Conservation (phyloP, 1,284 basidiomycete genomes). For the Singerocomus inundabilis region DNA sequence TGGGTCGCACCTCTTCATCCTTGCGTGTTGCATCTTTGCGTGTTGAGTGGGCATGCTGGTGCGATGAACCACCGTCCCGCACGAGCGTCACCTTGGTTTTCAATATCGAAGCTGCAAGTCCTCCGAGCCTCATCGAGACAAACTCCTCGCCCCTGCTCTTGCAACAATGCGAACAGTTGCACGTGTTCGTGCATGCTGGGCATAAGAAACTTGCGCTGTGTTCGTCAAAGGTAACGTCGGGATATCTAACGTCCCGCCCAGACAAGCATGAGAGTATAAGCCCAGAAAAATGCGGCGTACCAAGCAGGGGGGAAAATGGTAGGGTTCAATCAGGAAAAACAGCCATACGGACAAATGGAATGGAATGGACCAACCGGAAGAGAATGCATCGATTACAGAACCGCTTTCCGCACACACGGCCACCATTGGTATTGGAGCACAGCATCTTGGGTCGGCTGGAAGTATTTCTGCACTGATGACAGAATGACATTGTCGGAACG, state of each 20-base stretch:
- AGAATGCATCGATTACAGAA: constrained; percentile 32
- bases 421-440: constrained; percentile 23
- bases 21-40: background rate
- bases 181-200: constrained; percentile 31
- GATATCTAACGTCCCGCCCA: constrained; percentile 21
- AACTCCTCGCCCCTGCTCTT: constrained; percentile 31
- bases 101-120: constrained; percentile 24
- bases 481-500: constrained; percentile 13
- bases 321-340: constrained; percentile 9
- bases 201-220: constrained; percentile 29
- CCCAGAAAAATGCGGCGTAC: background rate
- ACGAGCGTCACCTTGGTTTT: constrained; percentile 28
- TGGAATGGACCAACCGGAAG: constrained; percentile 23
- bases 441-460: constrained; percentile 29
- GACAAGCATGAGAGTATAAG: background rate
- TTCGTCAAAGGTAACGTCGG: constrained; percentile 31
- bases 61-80: constrained; percentile 14
- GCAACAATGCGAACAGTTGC: constrained; percentile 30
- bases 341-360: background rate
- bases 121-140: constrained; percentile 28
- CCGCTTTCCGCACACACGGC: constrained; percentile 26
- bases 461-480: constrained; percentile 28
- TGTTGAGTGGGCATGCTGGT: background rate
- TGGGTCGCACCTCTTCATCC: background rate
- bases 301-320: background rate